Evolutionary conservation across 78 protist species (phyloP), one percentile per base, ranked within the genome.

Genomic region (Dictyostelium capitatum): DNA sequence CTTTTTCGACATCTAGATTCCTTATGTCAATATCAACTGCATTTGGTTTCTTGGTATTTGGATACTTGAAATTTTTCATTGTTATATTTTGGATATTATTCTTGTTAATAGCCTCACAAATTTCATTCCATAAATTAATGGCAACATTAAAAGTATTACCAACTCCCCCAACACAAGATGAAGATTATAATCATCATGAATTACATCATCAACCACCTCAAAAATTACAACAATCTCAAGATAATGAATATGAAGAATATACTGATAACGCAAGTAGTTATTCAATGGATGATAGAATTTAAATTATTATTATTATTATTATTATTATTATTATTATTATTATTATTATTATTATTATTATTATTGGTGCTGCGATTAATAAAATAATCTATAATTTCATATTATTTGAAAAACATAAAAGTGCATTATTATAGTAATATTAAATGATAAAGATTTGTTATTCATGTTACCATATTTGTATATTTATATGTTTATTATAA

Each of bases 1-100:
- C 59, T 43, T 84, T 65, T 70, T 84, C 91, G 3, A 78, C 73
- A 4, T 37, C 89, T 23, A 64, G 89, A 62, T 80, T 80, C 32
- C 10, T 59, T 8, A 57, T 43, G 51, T 64, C 79, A 7, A 57
- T 80, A 6, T 23, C 50, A 0, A 80, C 89, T 17, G 78, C 65
- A 6, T 28, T 65, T 28, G 48, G 65, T 9, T 80, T 80, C 78
- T 80, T 80, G 28, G 30, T 48, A 25, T 80, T 80, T 15, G 23
- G 47, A 14, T 62, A 64, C 48, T 5, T 80, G 3, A 11, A 43
- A 37, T 28, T 79, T 32, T 79, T 51, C 43, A 48, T 30, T 0
- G 69, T 78, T 15, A 54, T 78, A 20, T 41, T 70, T 41, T 70
- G 79, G 79, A 37, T 70, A 32, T 41, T 70, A 17, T 12, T 46